These are phyloP conservation scores for Aaosphaeria arxii DNA, from an alignment of 2,329 filamentous ascomycete species.

Conservation along the genomic window DNA sequence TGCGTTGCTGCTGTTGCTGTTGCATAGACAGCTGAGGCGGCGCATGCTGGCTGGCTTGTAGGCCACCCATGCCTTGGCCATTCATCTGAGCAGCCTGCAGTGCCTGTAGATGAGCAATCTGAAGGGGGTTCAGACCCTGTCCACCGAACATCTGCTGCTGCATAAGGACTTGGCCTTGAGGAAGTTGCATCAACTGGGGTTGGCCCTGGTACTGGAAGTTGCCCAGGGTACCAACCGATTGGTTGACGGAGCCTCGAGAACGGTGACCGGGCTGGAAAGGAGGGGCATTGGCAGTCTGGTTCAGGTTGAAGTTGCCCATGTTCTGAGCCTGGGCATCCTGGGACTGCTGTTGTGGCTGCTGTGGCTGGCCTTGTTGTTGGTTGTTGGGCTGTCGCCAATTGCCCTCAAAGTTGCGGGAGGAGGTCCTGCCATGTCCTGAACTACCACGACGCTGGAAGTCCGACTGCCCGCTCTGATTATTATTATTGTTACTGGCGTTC, in stretches of 20 bases:
- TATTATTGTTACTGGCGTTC: constrained; percentile 42
- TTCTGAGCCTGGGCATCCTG: constrained; percentile 45
- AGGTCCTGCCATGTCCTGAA: constrained; percentile 74
- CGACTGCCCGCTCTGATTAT: constrained; percentile 40
- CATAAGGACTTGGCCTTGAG: constrained; percentile 78
- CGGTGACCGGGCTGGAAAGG: constrained; percentile 93
- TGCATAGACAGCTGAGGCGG: constrained; percentile 60
- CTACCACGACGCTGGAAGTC: constrained; percentile 77
- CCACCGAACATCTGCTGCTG: constrained; percentile 78
- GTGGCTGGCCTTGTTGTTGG: constrained; percentile 29
- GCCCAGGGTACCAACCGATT: constrained; percentile 77
- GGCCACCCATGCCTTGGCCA: constrained; percentile 66
- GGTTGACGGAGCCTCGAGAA: constrained; percentile 77
- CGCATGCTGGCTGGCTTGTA: constrained; percentile 68
- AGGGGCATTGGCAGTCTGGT: constrained; percentile 66
- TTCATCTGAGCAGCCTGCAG: constrained; percentile 85
- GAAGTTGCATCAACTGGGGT: constrained; percentile 82
- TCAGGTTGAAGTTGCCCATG: constrained; percentile 65
- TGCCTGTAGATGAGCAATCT: constrained; percentile 86
- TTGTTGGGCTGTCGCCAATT: constrained; percentile 89
- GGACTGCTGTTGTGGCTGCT: constrained; percentile 50
- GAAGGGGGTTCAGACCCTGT: constrained; percentile 85
- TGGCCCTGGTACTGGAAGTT: constrained; percentile 87
- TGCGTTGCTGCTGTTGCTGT: constrained; percentile 86
- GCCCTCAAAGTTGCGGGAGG: constrained; percentile 92